These are phyloP conservation scores for Plantago elongata DNA, from an alignment of 257 asterid species.

Conservation along the genomic window DNA sequence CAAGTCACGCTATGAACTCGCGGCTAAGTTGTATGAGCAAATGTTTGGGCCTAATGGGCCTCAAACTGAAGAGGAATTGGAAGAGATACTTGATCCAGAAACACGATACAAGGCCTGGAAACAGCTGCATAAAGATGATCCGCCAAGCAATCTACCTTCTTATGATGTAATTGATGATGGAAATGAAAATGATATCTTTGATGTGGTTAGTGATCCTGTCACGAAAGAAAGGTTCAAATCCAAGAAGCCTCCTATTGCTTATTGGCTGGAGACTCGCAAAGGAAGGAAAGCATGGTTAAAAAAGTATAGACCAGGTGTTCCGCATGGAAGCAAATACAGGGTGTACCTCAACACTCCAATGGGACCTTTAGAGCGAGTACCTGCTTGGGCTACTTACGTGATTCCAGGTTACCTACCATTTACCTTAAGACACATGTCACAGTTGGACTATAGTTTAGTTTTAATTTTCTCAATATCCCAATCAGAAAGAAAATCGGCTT, in stretches of 20 bases:
- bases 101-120: constrained; percentile 87
- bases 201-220: constrained; percentile 60
- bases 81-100: constrained; percentile 76
- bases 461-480: not conserved
- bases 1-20: constrained; percentile 67
- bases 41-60: constrained; percentile 98
- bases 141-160: constrained; percentile 79
- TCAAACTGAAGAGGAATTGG: constrained; percentile 89
- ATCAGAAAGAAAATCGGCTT: too few relatives aligned
- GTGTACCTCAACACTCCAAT: constrained; percentile 81
- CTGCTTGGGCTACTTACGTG: constrained; percentile 98
- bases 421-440: not conserved
- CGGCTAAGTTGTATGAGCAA: constrained; percentile 83
- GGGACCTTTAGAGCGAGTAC: constrained; percentile 95
- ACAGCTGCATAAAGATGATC: constrained; percentile 87
- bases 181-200: constrained; percentile 46
- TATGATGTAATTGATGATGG: constrained; percentile 83
- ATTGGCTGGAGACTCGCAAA: constrained; percentile 92
- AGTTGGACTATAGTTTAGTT: not conserved
- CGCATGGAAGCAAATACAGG: constrained; percentile 93
- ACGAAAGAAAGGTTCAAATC: constrained; percentile 57
- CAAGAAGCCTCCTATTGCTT: constrained; percentile 86
- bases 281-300: constrained; percentile 93
- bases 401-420: constrained; percentile 54
- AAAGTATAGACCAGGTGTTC: constrained; percentile 78